Conservation (phyloP, 805 yeast genomes). For the Komagataella pseudopastoris region DNA sequence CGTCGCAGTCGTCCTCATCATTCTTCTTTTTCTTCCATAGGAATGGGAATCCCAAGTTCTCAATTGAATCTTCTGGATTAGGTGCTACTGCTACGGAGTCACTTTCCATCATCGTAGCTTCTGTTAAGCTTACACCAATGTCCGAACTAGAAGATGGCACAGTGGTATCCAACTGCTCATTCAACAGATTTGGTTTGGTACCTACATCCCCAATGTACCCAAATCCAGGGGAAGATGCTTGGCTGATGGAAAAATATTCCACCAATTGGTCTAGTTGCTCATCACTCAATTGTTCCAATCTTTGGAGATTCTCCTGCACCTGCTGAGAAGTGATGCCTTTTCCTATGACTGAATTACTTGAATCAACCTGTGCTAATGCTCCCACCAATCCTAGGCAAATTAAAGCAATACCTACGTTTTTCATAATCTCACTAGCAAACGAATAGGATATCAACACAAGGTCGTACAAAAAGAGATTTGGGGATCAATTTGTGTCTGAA, state of each 20-base stretch:
- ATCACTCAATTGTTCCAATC: neutral
- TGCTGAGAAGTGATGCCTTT: neutral
- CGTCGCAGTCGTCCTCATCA: neutral
- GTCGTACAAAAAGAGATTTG: neutral
- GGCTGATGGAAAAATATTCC: neutral
- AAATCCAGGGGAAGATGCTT: neutral
- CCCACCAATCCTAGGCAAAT: neutral
- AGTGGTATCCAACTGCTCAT: neutral
- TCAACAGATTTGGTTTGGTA: neutral
- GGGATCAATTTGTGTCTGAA: neutral
- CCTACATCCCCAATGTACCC: neutral
- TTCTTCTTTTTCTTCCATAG: neutral
- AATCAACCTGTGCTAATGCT: neutral
- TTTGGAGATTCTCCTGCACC: neutral
- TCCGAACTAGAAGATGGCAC: neutral
- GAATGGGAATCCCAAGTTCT: neutral
- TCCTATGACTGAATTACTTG: neutral
- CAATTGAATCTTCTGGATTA: neutral
- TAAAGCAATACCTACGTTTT: neutral
- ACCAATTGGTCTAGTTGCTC: neutral
- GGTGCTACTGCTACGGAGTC: neutral
- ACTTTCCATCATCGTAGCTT: neutral
- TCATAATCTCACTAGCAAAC: neutral
- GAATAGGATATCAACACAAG: neutral
- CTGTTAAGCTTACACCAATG: neutral